These are phyloP conservation scores for Rhynchospora pubera DNA, from an alignment of 176 grass and related monocot genomes.

Conservation along the genomic window DNA sequence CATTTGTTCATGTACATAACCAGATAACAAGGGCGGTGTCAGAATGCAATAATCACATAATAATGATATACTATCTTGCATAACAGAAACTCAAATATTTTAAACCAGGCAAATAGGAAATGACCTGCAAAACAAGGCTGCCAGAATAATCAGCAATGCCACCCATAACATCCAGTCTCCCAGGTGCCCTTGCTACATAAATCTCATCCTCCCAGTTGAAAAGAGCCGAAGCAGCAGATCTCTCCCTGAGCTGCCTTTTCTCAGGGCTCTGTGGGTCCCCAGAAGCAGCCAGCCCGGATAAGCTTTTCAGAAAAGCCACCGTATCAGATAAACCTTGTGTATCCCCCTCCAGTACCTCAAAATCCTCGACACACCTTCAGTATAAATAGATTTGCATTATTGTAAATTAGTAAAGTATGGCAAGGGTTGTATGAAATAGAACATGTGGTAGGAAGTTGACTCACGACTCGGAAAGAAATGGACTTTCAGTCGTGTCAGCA, in stretches of 20 bases:
- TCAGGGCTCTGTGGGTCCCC: constrained; percentile 51
- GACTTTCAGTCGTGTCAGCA: constrained; percentile 37
- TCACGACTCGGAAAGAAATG: constrained; percentile 35
- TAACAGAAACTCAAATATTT: neutral
- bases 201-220: constrained; percentile 97
- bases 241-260: constrained; percentile 65
- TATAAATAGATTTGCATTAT: constrained; percentile 20
- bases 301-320: constrained; percentile 76
- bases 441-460: neutral
- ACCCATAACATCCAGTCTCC: constrained; percentile 89
- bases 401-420: constrained; percentile 2
- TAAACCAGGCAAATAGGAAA: neutral
- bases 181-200: constrained; percentile 94
- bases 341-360: constrained; percentile 85
- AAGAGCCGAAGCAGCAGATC: constrained; percentile 68
- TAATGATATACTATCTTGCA: neutral
- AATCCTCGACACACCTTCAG: constrained; percentile 65
- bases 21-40: neutral
- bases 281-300: constrained; percentile 61
- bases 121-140: constrained; percentile 86
- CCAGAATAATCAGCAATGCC: constrained; percentile 98
- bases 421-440: neutral
- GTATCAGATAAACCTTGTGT: constrained; percentile 80
- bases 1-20: constrained; percentile 16
- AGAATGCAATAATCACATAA: constrained; percentile 9